Evolutionary conservation across 2,329 filamentous ascomycete species (phyloP).

Genomic region (Pestalotiopsis fici): DNA sequence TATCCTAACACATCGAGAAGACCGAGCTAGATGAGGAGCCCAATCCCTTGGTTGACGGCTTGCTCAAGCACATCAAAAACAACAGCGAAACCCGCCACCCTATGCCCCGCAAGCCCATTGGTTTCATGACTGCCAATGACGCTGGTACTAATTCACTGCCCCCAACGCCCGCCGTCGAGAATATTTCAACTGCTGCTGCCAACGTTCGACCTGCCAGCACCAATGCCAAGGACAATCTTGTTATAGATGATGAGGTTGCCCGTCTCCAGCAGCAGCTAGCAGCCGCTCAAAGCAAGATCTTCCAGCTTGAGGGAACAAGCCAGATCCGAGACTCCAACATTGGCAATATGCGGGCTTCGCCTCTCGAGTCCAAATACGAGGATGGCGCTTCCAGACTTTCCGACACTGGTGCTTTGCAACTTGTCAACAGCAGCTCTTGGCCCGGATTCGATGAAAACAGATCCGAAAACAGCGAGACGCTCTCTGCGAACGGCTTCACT

Average conservation of each 20-base stretch:
- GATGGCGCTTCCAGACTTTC: conserved; percentile 19
- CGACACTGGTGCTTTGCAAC: background rate
- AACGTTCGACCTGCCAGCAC: conserved; percentile 56
- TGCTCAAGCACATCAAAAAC: conserved; percentile 76
- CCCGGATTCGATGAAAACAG: conserved; percentile 52
- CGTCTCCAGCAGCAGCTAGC: conserved; percentile 72
- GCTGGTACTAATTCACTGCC: conserved; percentile 61
- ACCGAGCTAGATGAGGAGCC: conserved; percentile 26
- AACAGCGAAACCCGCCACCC: conserved; percentile 31
- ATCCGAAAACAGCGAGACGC: conserved; percentile 57
- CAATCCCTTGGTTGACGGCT: conserved; percentile 65
- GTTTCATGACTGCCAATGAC: background rate
- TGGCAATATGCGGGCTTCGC: conserved; percentile 52
- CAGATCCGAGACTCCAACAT: conserved; percentile 63
- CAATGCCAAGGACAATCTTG: conserved; percentile 41
- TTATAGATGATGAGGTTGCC: conserved; percentile 59
- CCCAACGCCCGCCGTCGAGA: conserved; percentile 62
- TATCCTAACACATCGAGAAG: background rate
- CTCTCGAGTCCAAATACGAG: conserved; percentile 24
- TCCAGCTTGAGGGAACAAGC: conserved; percentile 70
- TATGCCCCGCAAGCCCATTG: background rate
- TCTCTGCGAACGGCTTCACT: conserved; percentile 52
- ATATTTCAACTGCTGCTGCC: conserved; percentile 47
- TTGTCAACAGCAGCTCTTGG: conserved; percentile 50
- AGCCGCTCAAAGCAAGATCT: conserved; percentile 69